Evolutionary conservation across 2,329 filamentous ascomycete species (phyloP), one percentile per base, ranked within the genome.

Genomic region (Pseudonectria buxi): DNA sequence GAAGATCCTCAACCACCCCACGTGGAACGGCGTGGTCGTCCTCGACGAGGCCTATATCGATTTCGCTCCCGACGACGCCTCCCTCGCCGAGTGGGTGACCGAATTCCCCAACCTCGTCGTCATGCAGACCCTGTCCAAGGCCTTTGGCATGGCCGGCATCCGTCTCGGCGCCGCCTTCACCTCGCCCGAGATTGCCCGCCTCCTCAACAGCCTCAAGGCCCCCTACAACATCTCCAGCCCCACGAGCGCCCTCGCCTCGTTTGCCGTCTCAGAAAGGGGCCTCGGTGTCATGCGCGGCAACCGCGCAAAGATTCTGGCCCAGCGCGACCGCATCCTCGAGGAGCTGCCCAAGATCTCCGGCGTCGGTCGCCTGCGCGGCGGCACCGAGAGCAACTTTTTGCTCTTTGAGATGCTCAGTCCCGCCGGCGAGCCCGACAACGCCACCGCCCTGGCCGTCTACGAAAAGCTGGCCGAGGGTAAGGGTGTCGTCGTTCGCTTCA

Each of bases 41-140:
- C 69, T 96, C 16, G 92, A 98, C 60, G 92, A 98, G 65, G 92
- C 92, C 13, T 98, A 98, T 64, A 59, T 98, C 51, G 92, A 98
- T 64, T 98, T 96, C 56, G 83, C 89, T 6, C 78, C 80, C 6
- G 79, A 63, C 12, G 80, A 76, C 16, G 73, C 85, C 28, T 94
- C 85, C 47, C 73, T 96, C 16, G 90, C 92, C 16, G 86, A 94
- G 62, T 94, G 86, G 83, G 89, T 94, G 1, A 71, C 76, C 25
- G 88, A 95, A 54, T 94, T 86, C 78, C 89, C 90, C 33, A 98
- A 98, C 61, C 71, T 98, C 16, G 88, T 95, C 13, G 89, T 98
- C 38, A 87, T 96, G 86, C 92, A 98, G 69, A 98, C 92, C 1
- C 73, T 96, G n/a, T 94, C 86, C 53, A 98, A 98, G 62, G 92